A percentile compares a stretch with the other conserved stretches of the same genome.
These are phyloP conservation scores for Aspergillus sp. DNA, from an alignment of 2,329 filamentous ascomycete species.

Conservation along the genomic window DNA sequence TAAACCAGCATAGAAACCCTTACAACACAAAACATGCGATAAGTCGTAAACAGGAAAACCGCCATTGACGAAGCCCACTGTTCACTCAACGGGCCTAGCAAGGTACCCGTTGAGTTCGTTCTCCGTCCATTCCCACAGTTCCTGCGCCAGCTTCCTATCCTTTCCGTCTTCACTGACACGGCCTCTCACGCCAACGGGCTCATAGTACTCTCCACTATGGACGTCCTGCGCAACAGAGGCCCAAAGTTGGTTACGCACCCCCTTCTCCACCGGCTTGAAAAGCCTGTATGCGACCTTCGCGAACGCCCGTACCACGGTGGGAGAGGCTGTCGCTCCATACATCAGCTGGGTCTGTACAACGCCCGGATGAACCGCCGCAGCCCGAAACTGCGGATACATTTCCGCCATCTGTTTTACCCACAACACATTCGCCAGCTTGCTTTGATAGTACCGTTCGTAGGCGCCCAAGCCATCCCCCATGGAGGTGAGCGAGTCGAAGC, in stretches of 20 bases:
- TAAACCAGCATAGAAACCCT: too few species aligned
- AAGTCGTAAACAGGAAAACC: too few species aligned
- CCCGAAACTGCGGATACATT: constrained; percentile 45
- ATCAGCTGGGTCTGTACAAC: constrained; percentile 40
- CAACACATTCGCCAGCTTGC: constrained; percentile 52
- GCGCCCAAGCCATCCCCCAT: constrained; percentile 14
- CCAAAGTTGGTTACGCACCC: constrained; percentile 5
- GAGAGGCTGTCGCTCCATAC: not conserved
- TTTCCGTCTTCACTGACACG: constrained; percentile 15
- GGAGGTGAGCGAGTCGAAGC: not conserved
- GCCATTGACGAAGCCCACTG: not conserved
- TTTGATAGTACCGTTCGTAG: constrained; percentile 45
- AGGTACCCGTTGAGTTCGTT: constrained; percentile 12
- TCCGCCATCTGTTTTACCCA: constrained; percentile 43
- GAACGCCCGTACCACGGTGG: not conserved
- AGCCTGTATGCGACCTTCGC: constrained; percentile 1
- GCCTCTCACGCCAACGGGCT: constrained; percentile 32
- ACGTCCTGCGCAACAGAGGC: constrained; percentile 20
- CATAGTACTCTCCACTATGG: constrained; percentile 44
- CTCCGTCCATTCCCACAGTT: constrained; percentile 40
- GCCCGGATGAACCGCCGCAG: constrained; percentile 49
- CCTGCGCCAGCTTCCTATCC: constrained; percentile 26
- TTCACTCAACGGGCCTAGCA: not conserved
- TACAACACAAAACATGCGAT: too few species aligned
- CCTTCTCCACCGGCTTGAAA: not conserved